Evolutionary conservation across 2,329 filamentous ascomycete species (phyloP).

Genomic region (Penicillium sp.): DNA sequence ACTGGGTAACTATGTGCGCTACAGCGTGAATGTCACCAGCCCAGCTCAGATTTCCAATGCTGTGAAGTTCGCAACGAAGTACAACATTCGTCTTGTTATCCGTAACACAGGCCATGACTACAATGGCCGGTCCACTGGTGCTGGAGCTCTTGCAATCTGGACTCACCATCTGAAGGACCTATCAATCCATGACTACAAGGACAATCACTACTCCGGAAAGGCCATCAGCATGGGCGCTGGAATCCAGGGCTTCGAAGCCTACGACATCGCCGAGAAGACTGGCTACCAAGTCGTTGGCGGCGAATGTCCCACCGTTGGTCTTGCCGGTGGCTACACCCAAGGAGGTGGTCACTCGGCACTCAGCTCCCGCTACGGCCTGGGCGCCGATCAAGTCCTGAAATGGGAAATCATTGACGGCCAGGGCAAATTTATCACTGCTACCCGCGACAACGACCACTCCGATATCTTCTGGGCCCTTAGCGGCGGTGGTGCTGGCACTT

Average conservation of each 20-base stretch:
- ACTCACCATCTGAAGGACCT: constrained; percentile 35
- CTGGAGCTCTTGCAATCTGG: constrained; percentile 45
- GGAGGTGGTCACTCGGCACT: constrained; percentile 60
- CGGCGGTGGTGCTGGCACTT: constrained; percentile 50
- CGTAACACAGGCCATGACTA: constrained; percentile 44
- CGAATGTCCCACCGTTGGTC: constrained; percentile 54
- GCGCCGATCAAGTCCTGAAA: constrained; percentile 58
- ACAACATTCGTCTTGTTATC: constrained; percentile 53
- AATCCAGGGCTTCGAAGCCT: constrained; percentile 51
- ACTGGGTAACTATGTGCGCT: constrained; percentile 31
- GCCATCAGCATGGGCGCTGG: constrained; percentile 58
- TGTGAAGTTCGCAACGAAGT: constrained; percentile 43
- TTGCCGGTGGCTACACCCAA: constrained; percentile 60
- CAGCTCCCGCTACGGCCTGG: constrained; percentile 56
- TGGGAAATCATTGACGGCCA: constrained; percentile 55
- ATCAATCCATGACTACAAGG: constrained; percentile 33
- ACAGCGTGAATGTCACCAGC: constrained; percentile 37
- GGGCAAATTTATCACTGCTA: constrained; percentile 17
- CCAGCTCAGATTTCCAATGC: constrained; percentile 24
- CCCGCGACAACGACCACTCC: constrained; percentile 14
- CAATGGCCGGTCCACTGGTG: constrained; percentile 60
- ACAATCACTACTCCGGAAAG: constrained; percentile 48
- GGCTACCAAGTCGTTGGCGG: constrained; percentile 56
- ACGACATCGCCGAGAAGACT: constrained; percentile 45
- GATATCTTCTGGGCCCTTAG: constrained; percentile 24